Conservation (phyloP, 2,329 filamentous ascomycete species). For the Chrysosporium keratinophilum region DNA sequence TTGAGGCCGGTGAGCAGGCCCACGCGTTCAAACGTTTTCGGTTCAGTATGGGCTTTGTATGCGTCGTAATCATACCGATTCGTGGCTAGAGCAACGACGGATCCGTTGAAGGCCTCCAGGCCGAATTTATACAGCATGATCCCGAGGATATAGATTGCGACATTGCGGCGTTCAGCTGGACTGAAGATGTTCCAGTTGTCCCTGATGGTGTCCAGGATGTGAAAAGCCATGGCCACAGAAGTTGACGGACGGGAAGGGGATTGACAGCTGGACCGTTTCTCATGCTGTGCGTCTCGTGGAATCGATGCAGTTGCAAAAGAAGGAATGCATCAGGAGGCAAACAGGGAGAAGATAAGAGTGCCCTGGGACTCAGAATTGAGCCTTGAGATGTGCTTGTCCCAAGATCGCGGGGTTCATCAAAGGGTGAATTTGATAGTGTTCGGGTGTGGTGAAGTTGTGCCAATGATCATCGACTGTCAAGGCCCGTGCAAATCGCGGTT, state of each 20-base stretch:
- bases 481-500: conserved; percentile 10
- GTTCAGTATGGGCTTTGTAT: conserved; percentile 21
- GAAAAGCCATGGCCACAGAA: conserved; percentile 7
- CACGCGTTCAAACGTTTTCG: conserved; percentile 40
- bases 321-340: not conserved
- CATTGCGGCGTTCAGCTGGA: conserved; percentile 37
- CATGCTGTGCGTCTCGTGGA: conserved; percentile 1
- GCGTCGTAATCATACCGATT: conserved; percentile 43
- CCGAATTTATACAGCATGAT: conserved; percentile 47
- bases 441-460: conserved; percentile 2
- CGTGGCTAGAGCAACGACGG: conserved; percentile 40
- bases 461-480: conserved; percentile 7
- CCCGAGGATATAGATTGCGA: conserved; percentile 39
- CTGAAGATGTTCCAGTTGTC: conserved; percentile 27
- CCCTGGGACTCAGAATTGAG: not conserved
- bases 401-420: not conserved
- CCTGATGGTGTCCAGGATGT: conserved; percentile 5
- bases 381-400: not conserved
- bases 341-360: not conserved
- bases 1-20: conserved; percentile 42
- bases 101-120: conserved; percentile 44
- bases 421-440: not conserved
- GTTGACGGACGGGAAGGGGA: not conserved
- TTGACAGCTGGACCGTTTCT: not conserved
- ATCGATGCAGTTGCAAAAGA: not conserved